Conservation (phyloP, 805 yeast species). For the Brettanomyces custersianus region DNA sequence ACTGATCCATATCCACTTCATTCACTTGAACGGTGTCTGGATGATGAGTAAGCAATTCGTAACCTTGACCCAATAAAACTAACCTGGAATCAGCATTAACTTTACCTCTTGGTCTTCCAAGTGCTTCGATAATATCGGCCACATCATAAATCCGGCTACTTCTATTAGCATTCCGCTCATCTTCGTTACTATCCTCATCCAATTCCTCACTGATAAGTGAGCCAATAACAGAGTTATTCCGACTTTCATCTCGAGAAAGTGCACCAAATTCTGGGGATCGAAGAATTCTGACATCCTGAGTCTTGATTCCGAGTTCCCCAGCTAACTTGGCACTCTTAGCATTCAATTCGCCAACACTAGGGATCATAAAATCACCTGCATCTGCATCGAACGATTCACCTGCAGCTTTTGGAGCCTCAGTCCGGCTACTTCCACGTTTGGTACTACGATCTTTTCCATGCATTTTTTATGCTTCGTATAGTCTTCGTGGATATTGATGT, state of each 20-base stretch:
- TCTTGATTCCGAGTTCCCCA: slow-evolving; percentile 1
- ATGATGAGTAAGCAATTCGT: slow-evolving; percentile 35
- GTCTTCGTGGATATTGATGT: too few relatives aligned
- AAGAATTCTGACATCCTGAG: not conserved
- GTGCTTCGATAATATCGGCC: slow-evolving; percentile 35
- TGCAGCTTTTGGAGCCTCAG: too few relatives aligned
- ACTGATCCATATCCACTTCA: slow-evolving; percentile 27
- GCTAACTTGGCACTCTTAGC: not conserved
- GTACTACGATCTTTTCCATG: too few relatives aligned
- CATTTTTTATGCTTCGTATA: too few relatives aligned
- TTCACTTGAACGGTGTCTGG: slow-evolving; percentile 26
- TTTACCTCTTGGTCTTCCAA: slow-evolving; percentile 32
- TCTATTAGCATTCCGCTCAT: slow-evolving; percentile 6
- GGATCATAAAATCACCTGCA: not conserved
- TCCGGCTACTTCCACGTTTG: too few relatives aligned
- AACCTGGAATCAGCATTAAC: slow-evolving; percentile 41
- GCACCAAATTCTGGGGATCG: slow-evolving; percentile 3
- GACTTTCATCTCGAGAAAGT: slow-evolving; percentile 15
- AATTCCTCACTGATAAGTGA: slow-evolving; percentile 3
- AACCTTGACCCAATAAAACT: slow-evolving; percentile 40
- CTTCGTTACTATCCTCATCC: slow-evolving; percentile 3
- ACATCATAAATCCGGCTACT: slow-evolving; percentile 23
- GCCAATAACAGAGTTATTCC: slow-evolving; percentile 13
- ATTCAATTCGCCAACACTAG: slow-evolving; percentile 2
- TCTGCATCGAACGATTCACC: slow-evolving; percentile 3